Conservation (phyloP, 495 filamentous ascomycete species). For the Penicillium macrosclerotiorum region DNA sequence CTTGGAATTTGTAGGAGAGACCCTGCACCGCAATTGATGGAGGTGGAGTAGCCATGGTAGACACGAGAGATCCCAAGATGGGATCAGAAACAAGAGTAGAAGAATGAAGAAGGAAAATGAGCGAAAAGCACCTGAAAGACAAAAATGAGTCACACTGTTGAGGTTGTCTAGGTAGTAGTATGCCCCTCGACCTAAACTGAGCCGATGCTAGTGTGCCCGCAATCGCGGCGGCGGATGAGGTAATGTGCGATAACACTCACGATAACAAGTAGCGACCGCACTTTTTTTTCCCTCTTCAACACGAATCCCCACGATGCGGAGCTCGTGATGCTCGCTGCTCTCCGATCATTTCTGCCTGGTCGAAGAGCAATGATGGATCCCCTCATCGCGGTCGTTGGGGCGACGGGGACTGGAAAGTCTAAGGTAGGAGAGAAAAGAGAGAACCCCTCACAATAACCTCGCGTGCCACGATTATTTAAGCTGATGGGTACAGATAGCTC, state of each 20-base stretch:
- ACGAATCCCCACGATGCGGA: conserved; percentile 2
- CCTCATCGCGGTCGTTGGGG: conserved; percentile 81
- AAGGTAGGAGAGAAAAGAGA: conserved; percentile 60
- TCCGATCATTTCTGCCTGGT: conserved; percentile 17
- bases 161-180: neutral
- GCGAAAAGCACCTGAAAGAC: too few relatives aligned
- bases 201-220: conserved; percentile 3
- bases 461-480: neutral
- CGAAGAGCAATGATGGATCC: conserved; percentile 45
- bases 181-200: neutral
- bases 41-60: conserved; percentile 3
- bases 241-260: conserved; percentile 15
- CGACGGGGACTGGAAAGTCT: conserved; percentile 97
- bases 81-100: too few relatives aligned
- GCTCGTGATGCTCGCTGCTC: conserved; percentile 25
- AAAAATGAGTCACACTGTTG: conserved; percentile 8
- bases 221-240: conserved; percentile 17
- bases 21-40: conserved; percentile 66
- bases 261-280: conserved; percentile 13
- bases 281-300: conserved; percentile 2
- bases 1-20: conserved; percentile 87
- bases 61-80: conserved; percentile 16
- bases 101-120: too few relatives aligned
- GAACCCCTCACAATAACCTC: conserved; percentile 1
- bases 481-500: conserved; percentile 61